Base-by-base conservation (phyloP, 2,329 filamentous ascomycete genomes). In the Periconia digitata region DNA sequence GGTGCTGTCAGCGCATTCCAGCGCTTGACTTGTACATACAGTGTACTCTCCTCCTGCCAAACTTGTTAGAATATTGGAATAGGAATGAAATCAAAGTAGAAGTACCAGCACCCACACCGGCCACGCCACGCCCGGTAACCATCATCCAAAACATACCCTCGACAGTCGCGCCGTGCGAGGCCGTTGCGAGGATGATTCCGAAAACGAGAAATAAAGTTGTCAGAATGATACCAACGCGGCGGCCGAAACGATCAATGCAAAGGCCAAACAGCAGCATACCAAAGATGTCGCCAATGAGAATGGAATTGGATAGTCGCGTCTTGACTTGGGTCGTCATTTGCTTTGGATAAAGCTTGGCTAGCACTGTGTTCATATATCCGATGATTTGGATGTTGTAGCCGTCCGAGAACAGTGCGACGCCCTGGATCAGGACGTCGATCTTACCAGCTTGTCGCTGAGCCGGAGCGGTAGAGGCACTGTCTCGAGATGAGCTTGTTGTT, bases 91-190 rank as follows among this genome's bases (percentile, higher is more conserved):
- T 13, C 3, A 32, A 32, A 4, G 8, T 32, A 3, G 27, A 32
- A 10, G n/a, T 12, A 32, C 27, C 27, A 21, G 44, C 44, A 13
- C 38, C 38, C n/a, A 46, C 44, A n/a, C 38, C 44, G 6, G 44
- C 44, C 18, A 46, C 40, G 8, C 38, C 38, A 15, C 44, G 44
- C 13, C 24, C 44, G 29, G 41, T 38, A 21, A 46, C 38, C 8
- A 46, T 36, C 44, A 46, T 46, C 44, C 44, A 46, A 36, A 46
- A 46, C 12, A 46, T 36, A 2, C 44, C 44, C 15, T 40, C 36
- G 12, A 38, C 36, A 4, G 44, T 34, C 23, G 23, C 40, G 22
- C 44, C 44, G 34, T 18, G 15, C 15, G 34, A n/a, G 17, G 34
- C 34, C 15, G 34, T 38, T 17, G 16, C 5, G 6, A 17, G 20